A percentile compares a stretch with the other conserved stretches of the same genome.
phyloP scores from a whole-genome alignment of 2,329 filamentous ascomycete genomes.

The Colletotrichum cordylinicola region DNA sequence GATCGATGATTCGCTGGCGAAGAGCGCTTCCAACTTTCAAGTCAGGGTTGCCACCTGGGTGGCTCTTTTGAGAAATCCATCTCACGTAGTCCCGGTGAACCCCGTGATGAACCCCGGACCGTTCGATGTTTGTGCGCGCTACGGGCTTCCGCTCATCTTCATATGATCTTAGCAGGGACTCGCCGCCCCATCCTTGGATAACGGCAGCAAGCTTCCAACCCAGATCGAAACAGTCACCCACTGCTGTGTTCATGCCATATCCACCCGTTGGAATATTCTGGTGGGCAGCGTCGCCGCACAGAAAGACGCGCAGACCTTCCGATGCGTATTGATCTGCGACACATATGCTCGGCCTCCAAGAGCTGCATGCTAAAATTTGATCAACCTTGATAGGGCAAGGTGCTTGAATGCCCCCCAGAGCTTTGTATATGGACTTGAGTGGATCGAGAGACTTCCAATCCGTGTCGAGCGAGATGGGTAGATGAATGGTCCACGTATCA shows the following conservation, averaged over 20 bases:
- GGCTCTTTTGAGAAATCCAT: background rate
- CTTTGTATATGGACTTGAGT: background rate
- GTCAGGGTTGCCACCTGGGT: background rate
- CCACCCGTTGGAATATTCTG: constrained; percentile 37
- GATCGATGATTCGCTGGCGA: background rate
- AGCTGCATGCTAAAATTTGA: constrained; percentile 25
- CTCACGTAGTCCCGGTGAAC: background rate
- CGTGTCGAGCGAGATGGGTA: background rate
- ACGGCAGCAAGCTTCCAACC: constrained; percentile 37
- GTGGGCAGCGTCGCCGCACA: constrained; percentile 39
- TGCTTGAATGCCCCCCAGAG: background rate
- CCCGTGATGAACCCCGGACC: constrained; percentile 6
- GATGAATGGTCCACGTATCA: background rate
- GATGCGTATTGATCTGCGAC: constrained; percentile 28
- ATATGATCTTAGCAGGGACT: constrained; percentile 28
- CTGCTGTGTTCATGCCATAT: constrained; percentile 40
- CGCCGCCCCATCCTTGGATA: constrained; percentile 20
- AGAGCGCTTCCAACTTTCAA: background rate
- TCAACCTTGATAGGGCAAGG: constrained; percentile 24
- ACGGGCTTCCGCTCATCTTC: constrained; percentile 27
- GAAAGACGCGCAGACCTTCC: constrained; percentile 37
- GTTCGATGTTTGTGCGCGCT: constrained; percentile 21
- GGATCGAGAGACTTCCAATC: background rate
- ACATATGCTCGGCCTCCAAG: constrained; percentile 26
- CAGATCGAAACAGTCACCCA: constrained; percentile 36